A percentile compares a stretch with the other conserved stretches of the same genome.
Conservation (phyloP, 2,329 filamentous ascomycete genomes). For the Colletotrichum tanaceti region DNA sequence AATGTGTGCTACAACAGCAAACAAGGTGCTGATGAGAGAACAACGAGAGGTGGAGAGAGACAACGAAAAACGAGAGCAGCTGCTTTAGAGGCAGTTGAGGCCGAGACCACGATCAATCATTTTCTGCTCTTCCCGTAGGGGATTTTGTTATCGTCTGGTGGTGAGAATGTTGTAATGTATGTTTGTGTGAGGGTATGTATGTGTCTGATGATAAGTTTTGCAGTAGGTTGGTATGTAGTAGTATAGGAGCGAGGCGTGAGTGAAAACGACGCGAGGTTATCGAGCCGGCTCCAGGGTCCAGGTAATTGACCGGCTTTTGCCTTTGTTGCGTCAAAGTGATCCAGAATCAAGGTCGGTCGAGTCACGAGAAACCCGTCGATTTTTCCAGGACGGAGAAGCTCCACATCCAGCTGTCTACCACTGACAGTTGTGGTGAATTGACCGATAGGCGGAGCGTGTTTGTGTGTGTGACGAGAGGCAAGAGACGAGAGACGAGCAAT, state of each 20-base stretch:
- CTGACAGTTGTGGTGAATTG: conserved; percentile 12
- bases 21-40: conserved; percentile 29
- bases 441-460: conserved; percentile 7
- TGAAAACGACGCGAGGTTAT: background rate
- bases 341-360: conserved; percentile 14
- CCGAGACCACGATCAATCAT: conserved; percentile 21
- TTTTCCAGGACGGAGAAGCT: conserved; percentile 38
- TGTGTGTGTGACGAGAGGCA: background rate
- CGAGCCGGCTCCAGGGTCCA: background rate
- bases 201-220: conserved; percentile 1
- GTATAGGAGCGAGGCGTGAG: background rate
- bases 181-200: too few species aligned
- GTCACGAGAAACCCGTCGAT: conserved; percentile 38
- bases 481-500: background rate
- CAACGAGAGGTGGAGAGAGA: background rate
- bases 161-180: too few species aligned
- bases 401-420: conserved; percentile 34
- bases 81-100: conserved; percentile 33
- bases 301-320: background rate
- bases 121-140: background rate
- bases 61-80: conserved; percentile 6
- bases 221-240: background rate
- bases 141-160: background rate
- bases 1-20: conserved; percentile 7
- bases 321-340: conserved; percentile 11